A percentile compares a stretch with the other conserved stretches of the same genome.
phyloP scores from a whole-genome alignment of 148 eudicot genomes.

The Polygonum maritimum region DNA sequence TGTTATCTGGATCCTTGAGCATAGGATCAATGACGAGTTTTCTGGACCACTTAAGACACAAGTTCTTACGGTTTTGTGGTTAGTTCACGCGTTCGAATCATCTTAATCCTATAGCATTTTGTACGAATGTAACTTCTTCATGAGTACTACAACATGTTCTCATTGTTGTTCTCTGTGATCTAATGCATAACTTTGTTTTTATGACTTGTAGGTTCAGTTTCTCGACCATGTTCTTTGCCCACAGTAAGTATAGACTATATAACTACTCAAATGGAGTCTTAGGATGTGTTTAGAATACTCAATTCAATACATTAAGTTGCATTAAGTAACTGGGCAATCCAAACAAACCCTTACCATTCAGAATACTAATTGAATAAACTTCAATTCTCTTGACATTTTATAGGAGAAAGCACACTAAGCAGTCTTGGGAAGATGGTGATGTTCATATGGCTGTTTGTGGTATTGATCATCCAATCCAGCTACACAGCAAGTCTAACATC shows the following conservation, averaged over 20 bases:
- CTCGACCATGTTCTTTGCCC: constrained; percentile 10
- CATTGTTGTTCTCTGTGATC: neutral
- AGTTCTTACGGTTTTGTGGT: neutral
- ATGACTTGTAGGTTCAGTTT: constrained; percentile 6
- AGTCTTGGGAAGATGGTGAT: constrained; percentile 2
- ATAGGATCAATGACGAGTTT: constrained; percentile 16
- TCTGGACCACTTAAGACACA: constrained; percentile 14
- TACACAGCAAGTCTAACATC: constrained; percentile 21
- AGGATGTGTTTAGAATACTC: too few species aligned
- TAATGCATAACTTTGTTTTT: neutral
- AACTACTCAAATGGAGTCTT: too few species aligned
- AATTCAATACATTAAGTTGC: too few species aligned
- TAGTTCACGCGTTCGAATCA: neutral
- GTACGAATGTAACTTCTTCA: neutral
- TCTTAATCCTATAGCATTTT: neutral
- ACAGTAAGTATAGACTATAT: constrained; percentile 2
- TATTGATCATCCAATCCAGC: constrained; percentile 16
- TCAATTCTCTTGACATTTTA: neutral
- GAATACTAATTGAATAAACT: neutral
- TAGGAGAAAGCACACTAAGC: constrained; percentile 6
- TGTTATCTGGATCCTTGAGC: constrained; percentile 24
- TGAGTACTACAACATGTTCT: neutral
- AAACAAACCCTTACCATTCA: neutral
- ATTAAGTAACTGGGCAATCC: neutral
- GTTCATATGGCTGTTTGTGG: constrained; percentile 20